Evolutionary conservation across 768 basidiomycete species (phyloP), one percentile per base, ranked within the genome.

Genomic region (Russula vinacea): DNA sequence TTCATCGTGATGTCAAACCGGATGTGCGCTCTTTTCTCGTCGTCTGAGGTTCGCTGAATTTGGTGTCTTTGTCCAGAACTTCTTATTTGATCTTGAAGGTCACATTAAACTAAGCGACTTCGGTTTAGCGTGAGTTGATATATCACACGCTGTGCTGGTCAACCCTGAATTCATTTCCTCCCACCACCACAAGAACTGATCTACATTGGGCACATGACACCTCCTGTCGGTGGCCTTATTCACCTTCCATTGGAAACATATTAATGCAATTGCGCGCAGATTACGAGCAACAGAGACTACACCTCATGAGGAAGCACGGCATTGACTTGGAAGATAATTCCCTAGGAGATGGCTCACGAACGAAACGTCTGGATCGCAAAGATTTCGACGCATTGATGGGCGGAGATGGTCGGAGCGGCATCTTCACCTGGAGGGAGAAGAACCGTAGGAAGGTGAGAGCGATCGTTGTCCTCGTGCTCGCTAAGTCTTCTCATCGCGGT

Each of bases 121-220:
- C 74, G 96, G 96, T 44, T 80, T 98, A 69, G 95, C 95, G 82
- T 97, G 76, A 78, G 92, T 87, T 53, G 68, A 73, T 61, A 42
- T 58, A 55, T 40, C 55, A 17, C 19, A 32, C 29, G 51, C 55
- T 29, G 52, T 63, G 40, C 17, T 47, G 33, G 42, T 53, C 35
- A 51, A 40, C 14, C n/a, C 56, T 56, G 56, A 59, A 22, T 40
- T 49, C 42, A 45, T 62, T 57, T 57, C 40, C 35, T 39, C 67
- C 35, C 47, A 26, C 45, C 29, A 59, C 35, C 45, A 62, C 70
- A 73, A 93, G 90, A 60, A 91, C 92, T 62, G 90, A 94, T 80
- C 81, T 94, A 64, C 95, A 96, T 76, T 97, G 95, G 95, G 92
- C 93, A 24, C 94, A 98, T 76, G 94, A 98, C 76, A 94, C 93